Base-by-base conservation (phyloP, 768 basidiomycete genomes). In the Xerocomellus chrysenteron region DNA sequence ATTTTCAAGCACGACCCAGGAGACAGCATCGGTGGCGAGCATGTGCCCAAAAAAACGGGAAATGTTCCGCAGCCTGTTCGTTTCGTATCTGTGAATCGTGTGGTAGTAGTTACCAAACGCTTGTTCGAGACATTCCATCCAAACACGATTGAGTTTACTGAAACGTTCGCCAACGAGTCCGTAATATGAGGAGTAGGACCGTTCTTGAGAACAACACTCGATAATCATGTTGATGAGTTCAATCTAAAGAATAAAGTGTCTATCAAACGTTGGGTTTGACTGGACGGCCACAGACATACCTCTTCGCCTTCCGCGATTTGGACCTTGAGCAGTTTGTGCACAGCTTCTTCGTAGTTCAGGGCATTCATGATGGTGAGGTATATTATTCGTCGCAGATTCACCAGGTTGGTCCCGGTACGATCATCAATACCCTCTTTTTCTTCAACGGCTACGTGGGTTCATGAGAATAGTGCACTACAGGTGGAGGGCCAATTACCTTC, bases 331-430 rank as follows among this genome's bases (percentile, higher is more conserved):
- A 99, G 74, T 70, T 99, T 99, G 75, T 99, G 97, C 0, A 98
- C 95, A 0, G 96, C 96, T 85, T 99, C 97, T 73, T 99, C 97
- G 69, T 94, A 97, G 72, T 92, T 94, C 56, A 98, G 80, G 44
- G 94, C 93, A 68, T 98, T 98, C 96, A 98, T 98, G 78, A 98
- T 96, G 0, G 97, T 97, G 60, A 99, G 75, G 71, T 99, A 99
- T 70, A 99, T 98, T 24, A 85, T 82, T 65, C 94, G 84, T 48
- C 97, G 87, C 48, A 99, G 75, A 73, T 98, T 98, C 71, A 98
- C 94, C 53, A 98, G 76, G 68, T 97, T 97, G 16, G 94, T 97
- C 70, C 91, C 94, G 0, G 97, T 98, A 61, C 85, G 85, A 71
- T 99, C 97, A 67, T 95, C 87, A 48, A 99, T 98, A 32, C 87